These are phyloP conservation scores for Boletus speciosus DNA, from an alignment of 768 basidiomycete species.

Conservation along the genomic window DNA sequence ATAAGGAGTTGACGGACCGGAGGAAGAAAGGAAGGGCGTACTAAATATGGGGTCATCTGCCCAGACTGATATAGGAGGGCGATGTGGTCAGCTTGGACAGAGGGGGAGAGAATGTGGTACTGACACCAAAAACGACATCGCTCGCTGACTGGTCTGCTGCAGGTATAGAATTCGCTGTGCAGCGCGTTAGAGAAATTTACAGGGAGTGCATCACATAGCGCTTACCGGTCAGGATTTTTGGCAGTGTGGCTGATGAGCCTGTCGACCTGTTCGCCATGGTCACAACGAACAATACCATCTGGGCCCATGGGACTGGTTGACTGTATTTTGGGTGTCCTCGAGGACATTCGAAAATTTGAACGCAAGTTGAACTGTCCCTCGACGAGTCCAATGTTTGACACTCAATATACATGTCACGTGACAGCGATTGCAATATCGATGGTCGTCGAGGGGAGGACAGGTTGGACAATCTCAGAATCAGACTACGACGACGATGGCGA, in stretches of 20 bases:
- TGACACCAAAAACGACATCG: slow-evolving; percentile 37
- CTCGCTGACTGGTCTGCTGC: slow-evolving; percentile 16
- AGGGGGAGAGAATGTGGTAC: neutral
- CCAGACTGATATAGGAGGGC: slow-evolving; percentile 29
- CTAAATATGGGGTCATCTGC: slow-evolving; percentile 24
- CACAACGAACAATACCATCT: slow-evolving; percentile 35
- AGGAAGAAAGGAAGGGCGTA: neutral
- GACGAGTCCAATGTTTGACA: neutral
- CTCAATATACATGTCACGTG: slow-evolving; percentile 19
- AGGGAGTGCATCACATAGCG: neutral
- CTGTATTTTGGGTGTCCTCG: slow-evolving; percentile 2
- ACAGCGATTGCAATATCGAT: neutral
- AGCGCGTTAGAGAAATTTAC: neutral
- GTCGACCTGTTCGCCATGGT: slow-evolving; percentile 27
- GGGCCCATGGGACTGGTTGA: slow-evolving; percentile 24
- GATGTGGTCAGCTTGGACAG: neutral
- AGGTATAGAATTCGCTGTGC: slow-evolving; percentile 37
- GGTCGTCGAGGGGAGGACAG: neutral
- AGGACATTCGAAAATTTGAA: neutral
- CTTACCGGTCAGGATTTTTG: slow-evolving; percentile 37
- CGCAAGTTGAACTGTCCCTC: neutral
- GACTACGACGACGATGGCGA: slow-evolving; percentile 4
- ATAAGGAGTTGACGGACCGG: neutral
- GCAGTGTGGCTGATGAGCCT: slow-evolving; percentile 29
- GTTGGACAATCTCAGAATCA: neutral